phyloP scores from a whole-genome alignment of 441 rosid species.

The Populus trichocarpa region DNA sequence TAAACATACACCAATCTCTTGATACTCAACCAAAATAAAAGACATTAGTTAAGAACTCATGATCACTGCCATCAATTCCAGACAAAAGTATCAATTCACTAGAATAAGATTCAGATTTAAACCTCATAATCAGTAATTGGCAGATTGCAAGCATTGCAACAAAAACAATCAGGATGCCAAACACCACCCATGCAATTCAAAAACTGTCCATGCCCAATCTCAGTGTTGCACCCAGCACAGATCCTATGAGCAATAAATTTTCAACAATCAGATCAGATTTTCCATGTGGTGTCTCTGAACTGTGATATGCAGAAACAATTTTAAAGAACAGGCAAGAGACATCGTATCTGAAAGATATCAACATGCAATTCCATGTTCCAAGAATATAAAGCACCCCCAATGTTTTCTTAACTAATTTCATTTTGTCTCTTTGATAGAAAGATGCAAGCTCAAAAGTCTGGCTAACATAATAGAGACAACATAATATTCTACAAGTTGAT shows the following conservation, averaged over 20 bases:
- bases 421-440: neutral
- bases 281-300: neutral
- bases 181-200: conserved; percentile 78
- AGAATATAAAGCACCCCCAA: neutral
- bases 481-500: neutral
- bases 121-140: conserved; percentile 93
- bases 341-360: neutral
- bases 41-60: conserved; percentile 2
- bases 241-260: conserved; percentile 39
- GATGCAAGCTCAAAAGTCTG: neutral
- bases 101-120: conserved; percentile 12
- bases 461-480: neutral
- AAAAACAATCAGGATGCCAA: conserved; percentile 97
- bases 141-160: conserved; percentile 70
- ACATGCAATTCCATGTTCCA: neutral
- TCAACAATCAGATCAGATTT: conserved; percentile 7
- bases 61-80: neutral
- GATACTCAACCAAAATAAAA: no score
- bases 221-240: conserved; percentile 79
- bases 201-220: conserved; percentile 80
- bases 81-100: conserved; percentile 9
- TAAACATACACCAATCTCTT: no score
- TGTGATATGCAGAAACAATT: neutral
- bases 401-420: neutral
- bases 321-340: neutral